phyloP scores from a whole-genome alignment of 2,329 filamentous ascomycete genomes.

The Microthyrium microscopicum region DNA sequence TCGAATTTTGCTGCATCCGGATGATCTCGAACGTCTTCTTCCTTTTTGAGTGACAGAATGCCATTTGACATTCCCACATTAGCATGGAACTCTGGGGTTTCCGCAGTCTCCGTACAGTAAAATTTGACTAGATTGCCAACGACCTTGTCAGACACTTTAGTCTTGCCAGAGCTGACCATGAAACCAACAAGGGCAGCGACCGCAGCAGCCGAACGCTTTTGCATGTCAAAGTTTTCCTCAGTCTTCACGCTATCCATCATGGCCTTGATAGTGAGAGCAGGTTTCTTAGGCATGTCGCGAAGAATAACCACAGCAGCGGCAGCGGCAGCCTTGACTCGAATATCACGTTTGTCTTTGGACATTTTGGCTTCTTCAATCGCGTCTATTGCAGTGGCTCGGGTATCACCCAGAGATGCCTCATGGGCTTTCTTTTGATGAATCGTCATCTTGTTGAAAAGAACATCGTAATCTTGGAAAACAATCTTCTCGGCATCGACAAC shows the following conservation, averaged over 20 bases:
- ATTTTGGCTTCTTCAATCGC: slow-evolving; percentile 66
- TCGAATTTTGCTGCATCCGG: slow-evolving; percentile 83
- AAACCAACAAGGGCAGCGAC: slow-evolving; percentile 74
- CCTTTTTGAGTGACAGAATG: slow-evolving; percentile 88
- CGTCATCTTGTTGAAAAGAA: slow-evolving; percentile 73
- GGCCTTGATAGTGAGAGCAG: slow-evolving; percentile 78
- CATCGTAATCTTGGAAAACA: slow-evolving; percentile 69
- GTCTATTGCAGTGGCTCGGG: slow-evolving; percentile 49
- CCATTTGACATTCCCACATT: slow-evolving; percentile 63
- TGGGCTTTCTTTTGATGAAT: slow-evolving; percentile 78
- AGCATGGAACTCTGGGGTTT: slow-evolving; percentile 85
- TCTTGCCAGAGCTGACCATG: slow-evolving; percentile 64
- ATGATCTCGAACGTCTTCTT: slow-evolving; percentile 89
- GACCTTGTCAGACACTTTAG: slow-evolving; percentile 84
- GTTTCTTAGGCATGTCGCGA: slow-evolving; percentile 78
- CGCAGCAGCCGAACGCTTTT: slow-evolving; percentile 69
- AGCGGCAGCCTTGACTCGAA: slow-evolving; percentile 71
- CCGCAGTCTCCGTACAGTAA: slow-evolving; percentile 91
- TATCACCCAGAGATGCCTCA: slow-evolving; percentile 60
- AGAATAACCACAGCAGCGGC: slow-evolving; percentile 83
- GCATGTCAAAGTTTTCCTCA: slow-evolving; percentile 80
- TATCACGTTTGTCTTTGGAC: slow-evolving; percentile 67
- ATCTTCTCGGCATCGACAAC: slow-evolving; percentile 78
- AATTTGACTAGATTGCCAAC: slow-evolving; percentile 94
- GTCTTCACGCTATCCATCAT: slow-evolving; percentile 98